These are phyloP conservation scores for Monosporascus sp. DNA, from an alignment of 2,329 filamentous ascomycete species.

Conservation along the genomic window DNA sequence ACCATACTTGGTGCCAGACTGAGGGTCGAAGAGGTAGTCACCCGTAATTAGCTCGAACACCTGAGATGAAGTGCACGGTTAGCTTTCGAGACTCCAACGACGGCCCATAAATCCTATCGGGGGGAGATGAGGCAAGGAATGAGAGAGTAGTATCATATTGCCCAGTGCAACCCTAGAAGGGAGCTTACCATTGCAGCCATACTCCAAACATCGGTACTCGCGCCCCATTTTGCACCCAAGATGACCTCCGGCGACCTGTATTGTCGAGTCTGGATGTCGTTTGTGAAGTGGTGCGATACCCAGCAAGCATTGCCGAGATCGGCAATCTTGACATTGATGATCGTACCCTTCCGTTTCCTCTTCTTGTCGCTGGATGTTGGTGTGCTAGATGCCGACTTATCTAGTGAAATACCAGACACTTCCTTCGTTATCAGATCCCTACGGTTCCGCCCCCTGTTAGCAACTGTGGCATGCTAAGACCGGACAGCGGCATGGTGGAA, in stretches of 20 bases:
- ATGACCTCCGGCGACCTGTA: constrained; percentile 98
- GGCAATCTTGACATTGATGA: constrained; percentile 98
- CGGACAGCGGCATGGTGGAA: not conserved
- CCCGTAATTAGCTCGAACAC: constrained; percentile 97
- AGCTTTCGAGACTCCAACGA: not conserved
- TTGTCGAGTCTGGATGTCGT: constrained; percentile 97
- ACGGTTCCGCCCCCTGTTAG: constrained; percentile 5
- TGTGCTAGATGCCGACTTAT: constrained; percentile 51
- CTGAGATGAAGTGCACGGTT: constrained; percentile 39
- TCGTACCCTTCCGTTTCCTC: constrained; percentile 52
- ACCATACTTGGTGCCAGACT: constrained; percentile 97
- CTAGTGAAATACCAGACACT: constrained; percentile 89
- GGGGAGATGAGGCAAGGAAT: too few species aligned
- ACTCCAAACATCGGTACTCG: constrained; percentile 99
- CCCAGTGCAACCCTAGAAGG: too few species aligned
- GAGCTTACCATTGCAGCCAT: constrained; percentile 93
- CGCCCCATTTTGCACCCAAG: constrained; percentile 93
- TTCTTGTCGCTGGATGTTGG: constrained; percentile 57
- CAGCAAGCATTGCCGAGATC: constrained; percentile 98
- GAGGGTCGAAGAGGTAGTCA: constrained; percentile 96
- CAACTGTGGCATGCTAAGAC: not conserved
- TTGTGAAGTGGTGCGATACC: constrained; percentile 98
- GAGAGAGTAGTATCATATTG: too few species aligned
- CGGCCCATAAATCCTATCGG: too few species aligned
- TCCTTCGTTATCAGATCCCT: constrained; percentile 89